phyloP scores from a whole-genome alignment of 140 eudicot genomes.

The Bidens hawaiensis region DNA sequence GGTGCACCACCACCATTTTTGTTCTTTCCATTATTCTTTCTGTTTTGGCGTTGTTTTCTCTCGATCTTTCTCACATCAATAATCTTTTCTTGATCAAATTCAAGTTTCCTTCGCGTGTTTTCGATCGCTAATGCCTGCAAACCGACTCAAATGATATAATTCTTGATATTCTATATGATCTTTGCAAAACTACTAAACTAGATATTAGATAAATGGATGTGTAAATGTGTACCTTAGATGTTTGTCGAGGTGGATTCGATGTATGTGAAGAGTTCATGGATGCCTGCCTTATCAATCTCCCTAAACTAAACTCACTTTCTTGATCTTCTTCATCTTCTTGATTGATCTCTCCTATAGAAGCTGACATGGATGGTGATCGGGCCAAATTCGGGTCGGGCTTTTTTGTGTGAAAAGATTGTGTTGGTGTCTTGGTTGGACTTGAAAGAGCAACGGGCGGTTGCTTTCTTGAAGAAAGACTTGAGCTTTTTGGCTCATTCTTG shows the following conservation, averaged over 20 bases:
- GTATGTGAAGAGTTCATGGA: slow-evolving; percentile 45
- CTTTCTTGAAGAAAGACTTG: slow-evolving; percentile 18
- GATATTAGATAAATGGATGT: too few species aligned
- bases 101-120: slow-evolving; percentile 11
- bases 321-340: slow-evolving; percentile 44
- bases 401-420: neutral
- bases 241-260: slow-evolving; percentile 37
- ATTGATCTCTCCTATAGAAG: slow-evolving; percentile 16
- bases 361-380: slow-evolving; percentile 15
- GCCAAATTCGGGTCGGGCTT: slow-evolving; percentile 8
- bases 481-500: slow-evolving; percentile 15
- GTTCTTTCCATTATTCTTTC: slow-evolving; percentile 21
- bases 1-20: slow-evolving; percentile 28
- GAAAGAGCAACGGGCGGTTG: slow-evolving; percentile 21
- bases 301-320: slow-evolving; percentile 60
- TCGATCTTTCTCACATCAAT: slow-evolving; percentile 16
- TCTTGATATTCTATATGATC: slow-evolving; percentile 1
- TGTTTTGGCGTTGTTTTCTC: too few species aligned
- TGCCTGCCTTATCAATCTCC: slow-evolving; percentile 74
- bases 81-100: slow-evolving; percentile 18
- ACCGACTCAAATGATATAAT: slow-evolving; percentile 5
- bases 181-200: slow-evolving; percentile 4
- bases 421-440: slow-evolving; percentile 20
- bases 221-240: slow-evolving; percentile 52
- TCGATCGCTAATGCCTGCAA: slow-evolving; percentile 22